These are phyloP conservation scores for Fusarium sp. DNA, from an alignment of 2,329 filamentous ascomycete species.

Conservation along the genomic window DNA sequence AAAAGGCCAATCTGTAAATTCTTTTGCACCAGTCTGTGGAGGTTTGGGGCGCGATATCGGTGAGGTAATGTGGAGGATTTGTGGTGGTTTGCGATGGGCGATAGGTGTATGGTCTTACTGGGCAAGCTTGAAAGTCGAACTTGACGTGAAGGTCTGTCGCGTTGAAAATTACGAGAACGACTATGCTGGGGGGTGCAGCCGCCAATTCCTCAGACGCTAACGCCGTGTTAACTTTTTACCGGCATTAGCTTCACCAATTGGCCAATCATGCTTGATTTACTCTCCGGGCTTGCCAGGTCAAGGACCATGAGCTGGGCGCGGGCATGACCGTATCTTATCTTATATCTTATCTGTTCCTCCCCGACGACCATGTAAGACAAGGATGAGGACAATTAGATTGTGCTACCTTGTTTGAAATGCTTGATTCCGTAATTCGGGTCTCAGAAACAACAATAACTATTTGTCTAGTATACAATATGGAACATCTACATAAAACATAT, in stretches of 20 bases:
- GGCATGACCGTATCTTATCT: slow-evolving; percentile 14
- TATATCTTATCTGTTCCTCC: slow-evolving; percentile 21
- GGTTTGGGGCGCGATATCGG: not conserved
- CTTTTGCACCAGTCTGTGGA: not conserved
- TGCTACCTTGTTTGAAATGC: not conserved
- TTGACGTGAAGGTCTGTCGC: slow-evolving; percentile 42
- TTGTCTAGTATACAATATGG: not conserved
- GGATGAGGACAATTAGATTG: not conserved
- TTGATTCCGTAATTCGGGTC: not conserved
- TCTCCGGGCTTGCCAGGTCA: not conserved
- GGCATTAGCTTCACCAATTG: slow-evolving; percentile 25
- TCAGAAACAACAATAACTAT: not conserved
- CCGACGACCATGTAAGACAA: not conserved
- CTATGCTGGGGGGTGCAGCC: slow-evolving; percentile 50
- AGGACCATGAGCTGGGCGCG: not conserved
- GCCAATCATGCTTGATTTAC: not conserved
- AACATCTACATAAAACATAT: not conserved
- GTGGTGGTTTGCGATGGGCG: not conserved
- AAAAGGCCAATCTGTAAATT: not conserved
- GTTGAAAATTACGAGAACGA: slow-evolving; percentile 52
- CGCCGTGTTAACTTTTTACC: slow-evolving; percentile 48
- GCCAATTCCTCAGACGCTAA: slow-evolving; percentile 55
- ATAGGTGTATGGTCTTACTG: not conserved
- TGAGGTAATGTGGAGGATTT: not conserved
- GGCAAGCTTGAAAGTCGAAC: slow-evolving; percentile 14